Evolutionary conservation across 2,329 filamentous ascomycete species (phyloP).

Genomic region (Fusarium sororula): DNA sequence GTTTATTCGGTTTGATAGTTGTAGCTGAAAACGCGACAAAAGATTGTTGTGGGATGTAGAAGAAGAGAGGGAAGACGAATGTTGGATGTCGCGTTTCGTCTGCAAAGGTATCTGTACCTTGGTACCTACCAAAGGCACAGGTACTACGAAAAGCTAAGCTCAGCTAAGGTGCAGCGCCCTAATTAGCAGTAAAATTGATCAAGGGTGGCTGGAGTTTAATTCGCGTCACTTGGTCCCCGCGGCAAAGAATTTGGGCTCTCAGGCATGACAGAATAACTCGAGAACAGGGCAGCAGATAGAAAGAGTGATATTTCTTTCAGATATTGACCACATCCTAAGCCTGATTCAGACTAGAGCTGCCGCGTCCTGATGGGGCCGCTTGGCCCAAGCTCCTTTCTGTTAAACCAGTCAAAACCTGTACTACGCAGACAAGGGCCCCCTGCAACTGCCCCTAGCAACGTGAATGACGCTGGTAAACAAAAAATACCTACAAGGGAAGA

Average conservation of each 20-base stretch:
- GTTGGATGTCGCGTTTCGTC: constrained; percentile 12
- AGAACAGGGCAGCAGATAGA: background rate
- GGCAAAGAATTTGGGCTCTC: background rate
- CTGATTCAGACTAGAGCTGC: background rate
- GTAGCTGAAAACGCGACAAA: background rate
- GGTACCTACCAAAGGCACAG: background rate
- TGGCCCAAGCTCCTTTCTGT: constrained; percentile 30
- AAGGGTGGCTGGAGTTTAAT: constrained; percentile 29
- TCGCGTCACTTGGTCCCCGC: constrained; percentile 9
- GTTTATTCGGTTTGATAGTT: background rate
- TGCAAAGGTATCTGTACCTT: background rate
- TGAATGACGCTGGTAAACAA: constrained; percentile 49
- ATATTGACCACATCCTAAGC: background rate
- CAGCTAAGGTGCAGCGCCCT: background rate
- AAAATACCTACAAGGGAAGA: constrained; percentile 9
- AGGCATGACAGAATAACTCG: constrained; percentile 15
- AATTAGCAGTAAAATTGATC: constrained; percentile 1
- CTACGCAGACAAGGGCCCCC: constrained; percentile 21
- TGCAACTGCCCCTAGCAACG: constrained; percentile 49
- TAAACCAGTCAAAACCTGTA: constrained; percentile 22
- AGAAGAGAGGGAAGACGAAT: constrained; percentile 5
- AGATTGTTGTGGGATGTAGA: constrained; percentile 11
- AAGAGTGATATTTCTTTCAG: constrained; percentile 14
- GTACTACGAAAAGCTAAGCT: background rate
- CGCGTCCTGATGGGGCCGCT: background rate